Evolutionary conservation across 345 rosid species (phyloP).

Genomic region (Psidium friedrichsthalianum): DNA sequence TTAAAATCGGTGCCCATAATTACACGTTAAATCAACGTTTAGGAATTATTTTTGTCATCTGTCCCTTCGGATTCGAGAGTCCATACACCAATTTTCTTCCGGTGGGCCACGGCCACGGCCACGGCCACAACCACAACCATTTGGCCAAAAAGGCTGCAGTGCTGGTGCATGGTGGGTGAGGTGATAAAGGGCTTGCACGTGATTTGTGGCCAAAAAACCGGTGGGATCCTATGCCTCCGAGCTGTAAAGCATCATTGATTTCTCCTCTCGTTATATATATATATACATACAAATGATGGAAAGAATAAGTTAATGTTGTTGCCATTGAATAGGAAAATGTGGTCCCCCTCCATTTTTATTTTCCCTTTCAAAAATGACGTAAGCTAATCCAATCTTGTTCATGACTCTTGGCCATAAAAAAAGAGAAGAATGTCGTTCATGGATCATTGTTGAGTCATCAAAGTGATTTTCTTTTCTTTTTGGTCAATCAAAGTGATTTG

Average conservation of each 20-base stretch:
- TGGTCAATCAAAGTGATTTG: neutral
- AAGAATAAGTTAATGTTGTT: too few species aligned
- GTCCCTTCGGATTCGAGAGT: too few species aligned
- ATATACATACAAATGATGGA: neutral
- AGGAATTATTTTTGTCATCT: too few species aligned
- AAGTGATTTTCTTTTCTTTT: neutral
- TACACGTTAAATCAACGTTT: too few species aligned
- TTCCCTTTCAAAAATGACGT: neutral
- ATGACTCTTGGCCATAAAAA: neutral
- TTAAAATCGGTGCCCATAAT: too few species aligned
- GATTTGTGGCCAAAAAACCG: neutral
- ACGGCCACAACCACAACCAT: neutral
- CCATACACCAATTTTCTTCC: neutral
- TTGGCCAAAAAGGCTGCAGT: neutral
- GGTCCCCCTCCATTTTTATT: neutral
- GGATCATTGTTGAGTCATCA: neutral
- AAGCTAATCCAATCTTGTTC: neutral
- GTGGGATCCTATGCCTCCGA: conserved; percentile 9
- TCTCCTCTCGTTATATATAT: neutral
- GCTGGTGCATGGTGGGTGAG: neutral
- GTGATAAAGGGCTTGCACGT: conserved; percentile 16
- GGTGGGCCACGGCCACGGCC: neutral
- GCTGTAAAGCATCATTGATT: conserved; percentile 20
- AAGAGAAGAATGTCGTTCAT: neutral
- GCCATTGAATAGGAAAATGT: too few species aligned